Evolutionary conservation across 257 asterid genomes (phyloP), one percentile per base, ranked within the genome.

Genomic region (Capsicum rhomboideum): DNA sequence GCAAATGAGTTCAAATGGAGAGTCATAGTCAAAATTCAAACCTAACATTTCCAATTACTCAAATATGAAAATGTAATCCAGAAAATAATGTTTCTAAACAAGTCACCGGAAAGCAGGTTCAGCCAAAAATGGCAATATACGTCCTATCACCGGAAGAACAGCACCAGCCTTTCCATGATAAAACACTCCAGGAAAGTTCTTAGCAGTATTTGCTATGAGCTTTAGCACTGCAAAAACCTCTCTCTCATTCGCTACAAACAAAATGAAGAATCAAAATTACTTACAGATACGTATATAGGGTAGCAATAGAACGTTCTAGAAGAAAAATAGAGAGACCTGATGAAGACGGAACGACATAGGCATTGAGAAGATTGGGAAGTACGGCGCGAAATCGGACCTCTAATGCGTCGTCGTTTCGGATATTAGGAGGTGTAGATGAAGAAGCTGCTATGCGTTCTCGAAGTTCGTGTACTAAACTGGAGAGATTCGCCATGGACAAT

Each of bases 361-460:
- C 82, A 63, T 87, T 89, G 83, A 96, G 92, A 85, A 96, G 97
- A 84, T 87, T 87, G 81, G 98, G 99, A n/a, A 96, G 91, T 56
- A 96, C 97, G 74, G 93, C 92, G 80, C 98, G 98, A 85, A 96
- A 93, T 83, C 95, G 86, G n/a, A 93, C 88, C 90, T 90, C 97
- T 87, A 96, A 86, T n/a, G 88, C 95, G 20, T 89, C 97, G 88
- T 94, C 97, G 91, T 90, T 89, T 69, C 91, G 90, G 82, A 84
- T 86, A 89, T 89, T 88, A n/a, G 84, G 88, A 71, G 97, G 89
- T 26, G 96, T 88, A 11, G 97, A 89, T 1, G 98, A 91, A 21
- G 98, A 88, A 21, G 93, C 92, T 29, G 92, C 97, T 67, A 96
- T 91, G 81, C 98, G 97, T 82, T 96, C 97, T 20, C 97, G 95